Evolutionary conservation across 2,329 filamentous ascomycete species (phyloP).

Genomic region (Beauveria varroae): DNA sequence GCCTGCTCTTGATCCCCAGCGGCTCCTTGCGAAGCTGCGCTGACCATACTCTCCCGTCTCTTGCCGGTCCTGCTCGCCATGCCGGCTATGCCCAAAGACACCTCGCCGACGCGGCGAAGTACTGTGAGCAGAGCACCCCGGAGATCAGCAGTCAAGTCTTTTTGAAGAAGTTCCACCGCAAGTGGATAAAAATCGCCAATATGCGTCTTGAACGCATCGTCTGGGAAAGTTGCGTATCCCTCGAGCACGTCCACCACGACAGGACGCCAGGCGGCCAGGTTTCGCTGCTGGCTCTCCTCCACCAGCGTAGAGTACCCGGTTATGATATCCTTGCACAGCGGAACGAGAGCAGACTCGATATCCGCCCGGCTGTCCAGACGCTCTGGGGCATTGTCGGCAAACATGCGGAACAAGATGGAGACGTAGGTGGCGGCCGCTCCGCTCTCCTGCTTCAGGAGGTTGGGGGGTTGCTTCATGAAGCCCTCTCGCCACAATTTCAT

Average conservation of each 20-base stretch:
- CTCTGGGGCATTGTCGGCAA: constrained; percentile 79
- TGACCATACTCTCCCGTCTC: constrained; percentile 35
- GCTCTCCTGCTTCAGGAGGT: constrained; percentile 92
- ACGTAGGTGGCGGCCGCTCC: constrained; percentile 93
- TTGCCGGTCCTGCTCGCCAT: constrained; percentile 30
- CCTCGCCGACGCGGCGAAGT: constrained; percentile 76
- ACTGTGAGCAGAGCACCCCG: constrained; percentile 70
- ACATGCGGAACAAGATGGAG: constrained; percentile 94
- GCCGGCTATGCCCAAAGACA: constrained; percentile 50
- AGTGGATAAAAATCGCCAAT: constrained; percentile 81
- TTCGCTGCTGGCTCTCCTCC: constrained; percentile 92
- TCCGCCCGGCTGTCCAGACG: constrained; percentile 70
- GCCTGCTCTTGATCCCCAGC: constrained; percentile 7
- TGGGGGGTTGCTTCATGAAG: constrained; percentile 99
- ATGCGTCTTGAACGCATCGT: constrained; percentile 70
- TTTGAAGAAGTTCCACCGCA: constrained; percentile 71
- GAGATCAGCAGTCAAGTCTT: constrained; percentile 75
- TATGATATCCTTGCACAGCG: constrained; percentile 92
- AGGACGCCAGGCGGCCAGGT: constrained; percentile 93
- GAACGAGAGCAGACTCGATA: constrained; percentile 86
- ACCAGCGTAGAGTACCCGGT: constrained; percentile 77
- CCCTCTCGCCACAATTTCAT: constrained; percentile 94
- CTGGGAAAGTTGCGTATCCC: constrained; percentile 79
- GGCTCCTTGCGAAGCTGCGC: constrained; percentile 20
- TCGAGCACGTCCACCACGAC: constrained; percentile 96